Conservation (phyloP, 306 rosid genomes). For the Medicago arabica region DNA sequence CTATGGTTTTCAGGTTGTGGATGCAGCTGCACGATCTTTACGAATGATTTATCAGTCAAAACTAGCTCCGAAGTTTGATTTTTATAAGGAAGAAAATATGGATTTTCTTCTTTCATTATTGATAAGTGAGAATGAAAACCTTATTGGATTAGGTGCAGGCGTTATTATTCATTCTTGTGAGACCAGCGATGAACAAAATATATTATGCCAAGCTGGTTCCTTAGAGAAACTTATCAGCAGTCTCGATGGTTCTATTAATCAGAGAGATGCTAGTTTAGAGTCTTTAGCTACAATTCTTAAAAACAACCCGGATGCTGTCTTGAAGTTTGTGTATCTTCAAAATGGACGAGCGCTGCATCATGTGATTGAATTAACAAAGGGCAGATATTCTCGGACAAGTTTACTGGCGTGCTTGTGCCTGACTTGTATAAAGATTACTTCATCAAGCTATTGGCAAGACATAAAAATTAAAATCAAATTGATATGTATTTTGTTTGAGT, state of each 20-base stretch:
- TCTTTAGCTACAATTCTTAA: constrained; percentile 72
- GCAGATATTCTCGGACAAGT: constrained; percentile 75
- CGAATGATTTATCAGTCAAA: constrained; percentile 91
- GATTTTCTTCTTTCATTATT: constrained; percentile 79
- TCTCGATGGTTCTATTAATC: constrained; percentile 81
- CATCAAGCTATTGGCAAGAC: constrained; percentile 74
- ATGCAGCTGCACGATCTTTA: constrained; percentile 89
- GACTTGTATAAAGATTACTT: constrained; percentile 80
- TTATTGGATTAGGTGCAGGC: constrained; percentile 89
- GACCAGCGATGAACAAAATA: constrained; percentile 65
- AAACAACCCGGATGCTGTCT: constrained; percentile 67
- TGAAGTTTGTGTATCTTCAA: constrained; percentile 66
- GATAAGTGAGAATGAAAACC: constrained; percentile 78
- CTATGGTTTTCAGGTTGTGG: constrained; percentile 74
- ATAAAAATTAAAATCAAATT: constrained; percentile 74
- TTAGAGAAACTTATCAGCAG: constrained; percentile 69
- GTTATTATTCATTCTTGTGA: constrained; percentile 83
- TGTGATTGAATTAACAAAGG: constrained; percentile 77
- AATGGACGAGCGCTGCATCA: constrained; percentile 66
- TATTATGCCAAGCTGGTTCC: constrained; percentile 68
- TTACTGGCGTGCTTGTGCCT: constrained; percentile 83
- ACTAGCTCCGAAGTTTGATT: constrained; percentile 85
- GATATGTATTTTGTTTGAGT: constrained; percentile 85
- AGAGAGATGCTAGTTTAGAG: constrained; percentile 93
- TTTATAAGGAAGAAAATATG: constrained; percentile 62